A percentile compares a stretch with the other conserved stretches of the same genome.
These are phyloP conservation scores for Zizania latifolia DNA, from an alignment of 176 grass and related monocot genomes.

Conservation along the genomic window DNA sequence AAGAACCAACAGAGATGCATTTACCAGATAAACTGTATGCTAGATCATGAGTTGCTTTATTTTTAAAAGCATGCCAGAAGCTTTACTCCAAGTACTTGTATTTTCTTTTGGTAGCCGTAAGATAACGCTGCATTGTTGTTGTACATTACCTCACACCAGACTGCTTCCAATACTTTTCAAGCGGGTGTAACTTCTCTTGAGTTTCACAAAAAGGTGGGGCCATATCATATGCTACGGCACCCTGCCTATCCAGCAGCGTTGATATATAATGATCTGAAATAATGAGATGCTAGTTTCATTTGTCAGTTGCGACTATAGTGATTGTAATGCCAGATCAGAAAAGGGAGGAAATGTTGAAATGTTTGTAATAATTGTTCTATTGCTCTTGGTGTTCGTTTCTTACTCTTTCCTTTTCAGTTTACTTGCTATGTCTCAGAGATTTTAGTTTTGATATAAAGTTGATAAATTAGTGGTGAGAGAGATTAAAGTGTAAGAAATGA, in stretches of 20 bases:
- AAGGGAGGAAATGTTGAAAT: background rate
- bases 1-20: constrained; percentile 11
- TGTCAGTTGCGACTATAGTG: background rate
- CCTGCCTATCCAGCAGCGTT: background rate
- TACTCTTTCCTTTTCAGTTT: no score
- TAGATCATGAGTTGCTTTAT: constrained; percentile 20
- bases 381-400: no score
- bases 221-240: background rate
- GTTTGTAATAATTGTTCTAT: background rate
- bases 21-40: background rate
- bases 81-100: constrained; percentile 2
- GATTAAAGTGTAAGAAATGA: no score
- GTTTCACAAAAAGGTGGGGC: no score
- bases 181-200: background rate
- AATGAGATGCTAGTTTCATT: background rate
- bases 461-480: no score
- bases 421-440: no score
- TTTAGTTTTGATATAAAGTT: no score
- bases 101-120: constrained; percentile 17
- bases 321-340: no score
- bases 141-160: background rate
- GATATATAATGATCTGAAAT: background rate
- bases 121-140: background rate
- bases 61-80: constrained; percentile 18
- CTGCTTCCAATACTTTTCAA: background rate